Evolutionary conservation across 352 stramenopile genomes (phyloP).

Genomic region (Phytopythium delawarense): DNA sequence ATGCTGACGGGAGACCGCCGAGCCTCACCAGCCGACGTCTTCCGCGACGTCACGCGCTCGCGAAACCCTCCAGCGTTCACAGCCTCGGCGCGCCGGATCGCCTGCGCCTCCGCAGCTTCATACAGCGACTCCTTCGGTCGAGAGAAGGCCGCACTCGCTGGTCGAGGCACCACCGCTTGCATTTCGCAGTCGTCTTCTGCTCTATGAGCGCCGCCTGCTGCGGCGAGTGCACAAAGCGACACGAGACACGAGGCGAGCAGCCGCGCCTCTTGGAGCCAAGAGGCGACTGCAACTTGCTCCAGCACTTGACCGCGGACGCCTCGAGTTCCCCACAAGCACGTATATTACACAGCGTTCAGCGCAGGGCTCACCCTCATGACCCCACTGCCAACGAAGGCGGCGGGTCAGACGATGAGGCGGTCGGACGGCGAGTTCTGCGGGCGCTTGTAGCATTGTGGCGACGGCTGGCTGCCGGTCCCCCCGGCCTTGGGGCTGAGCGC

Average conservation of each 20-base stretch:
- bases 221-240: not conserved
- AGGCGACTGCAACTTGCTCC: too few species aligned
- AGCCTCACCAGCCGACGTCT: not conserved
- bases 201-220: too few species aligned
- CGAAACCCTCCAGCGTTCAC: not conserved
- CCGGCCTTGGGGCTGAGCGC: conserved; percentile 25
- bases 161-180: not conserved
- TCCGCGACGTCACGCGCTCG: too few species aligned
- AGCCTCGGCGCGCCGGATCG: not conserved
- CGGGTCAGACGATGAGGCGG: conserved; percentile 23
- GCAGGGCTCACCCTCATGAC: not conserved
- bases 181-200: too few species aligned
- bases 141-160: not conserved
- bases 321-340: not conserved
- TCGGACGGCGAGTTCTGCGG: conserved; percentile 37
- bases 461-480: conserved; percentile 13
- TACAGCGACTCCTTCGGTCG: not conserved
- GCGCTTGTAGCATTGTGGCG: conserved; percentile 57
- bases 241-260: too few species aligned
- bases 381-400: too few species aligned
- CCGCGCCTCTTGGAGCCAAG: too few species aligned
- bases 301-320: too few species aligned
- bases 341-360: conserved; percentile 1
- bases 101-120: not conserved
- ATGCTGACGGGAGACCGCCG: not conserved